Conservation (phyloP, 768 basidiomycete genomes). For the Terana coerulea region DNA sequence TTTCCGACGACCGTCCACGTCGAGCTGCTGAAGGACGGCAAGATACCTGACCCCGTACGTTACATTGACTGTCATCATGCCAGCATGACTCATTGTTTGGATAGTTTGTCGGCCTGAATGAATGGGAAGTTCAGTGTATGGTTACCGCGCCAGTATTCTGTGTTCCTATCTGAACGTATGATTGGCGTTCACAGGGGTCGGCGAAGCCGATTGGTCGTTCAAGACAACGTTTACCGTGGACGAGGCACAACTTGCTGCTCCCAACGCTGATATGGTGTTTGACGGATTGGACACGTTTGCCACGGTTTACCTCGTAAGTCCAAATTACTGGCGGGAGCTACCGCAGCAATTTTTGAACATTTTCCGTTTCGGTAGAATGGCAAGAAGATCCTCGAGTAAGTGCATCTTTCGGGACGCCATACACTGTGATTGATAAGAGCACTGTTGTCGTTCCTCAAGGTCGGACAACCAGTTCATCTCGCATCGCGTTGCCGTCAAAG, state of each 20-base stretch:
- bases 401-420: neutral
- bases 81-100: conserved; percentile 7
- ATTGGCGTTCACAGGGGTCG: conserved; percentile 62
- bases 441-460: conserved; percentile 35
- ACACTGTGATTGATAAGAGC: neutral
- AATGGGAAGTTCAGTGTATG: conserved; percentile 91
- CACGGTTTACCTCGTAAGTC: conserved; percentile 59
- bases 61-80: neutral
- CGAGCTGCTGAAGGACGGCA: conserved; percentile 69
- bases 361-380: conserved; percentile 54
- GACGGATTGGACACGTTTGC: conserved; percentile 93
- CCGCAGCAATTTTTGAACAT: neutral
- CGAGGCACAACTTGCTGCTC: conserved; percentile 39
- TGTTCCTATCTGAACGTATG: no score
- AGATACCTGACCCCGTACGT: conserved; percentile 80
- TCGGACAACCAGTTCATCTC: conserved; percentile 84
- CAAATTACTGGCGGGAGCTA: no score
- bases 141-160: neutral
- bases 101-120: conserved; percentile 73
- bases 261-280: conserved; percentile 73
- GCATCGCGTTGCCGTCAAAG: conserved; percentile 60
- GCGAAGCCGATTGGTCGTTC: conserved; percentile 85
- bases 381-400: conserved; percentile 57
- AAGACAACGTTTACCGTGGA: conserved; percentile 56
- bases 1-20: conserved; percentile 89